Conservation (phyloP, 208 protist species). For the Crithidia fasciculata region DNA sequence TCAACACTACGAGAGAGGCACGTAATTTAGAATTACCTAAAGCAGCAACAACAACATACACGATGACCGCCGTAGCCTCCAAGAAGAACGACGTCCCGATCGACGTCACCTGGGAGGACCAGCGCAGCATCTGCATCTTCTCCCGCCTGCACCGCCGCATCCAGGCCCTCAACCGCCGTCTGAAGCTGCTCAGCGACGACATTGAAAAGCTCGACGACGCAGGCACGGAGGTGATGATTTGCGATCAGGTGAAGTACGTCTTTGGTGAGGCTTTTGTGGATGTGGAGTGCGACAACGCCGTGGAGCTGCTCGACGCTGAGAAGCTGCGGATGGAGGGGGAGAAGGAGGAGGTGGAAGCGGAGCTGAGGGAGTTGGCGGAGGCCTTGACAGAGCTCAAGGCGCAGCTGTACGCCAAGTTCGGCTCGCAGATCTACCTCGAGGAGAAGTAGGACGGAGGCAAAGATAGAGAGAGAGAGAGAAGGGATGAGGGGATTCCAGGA, state of each 20-base stretch:
- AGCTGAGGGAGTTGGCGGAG: constrained; percentile 56
- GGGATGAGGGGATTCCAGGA: no score
- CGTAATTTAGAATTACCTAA: no score
- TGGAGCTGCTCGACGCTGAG: constrained; percentile 67
- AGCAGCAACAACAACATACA: no score
- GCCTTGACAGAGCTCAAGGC: constrained; percentile 85
- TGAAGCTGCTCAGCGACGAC: constrained; percentile 57
- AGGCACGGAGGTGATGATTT: constrained; percentile 61
- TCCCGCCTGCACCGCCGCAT: constrained; percentile 74
- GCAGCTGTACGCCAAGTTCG: constrained; percentile 89
- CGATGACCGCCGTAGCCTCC: constrained; percentile 9
- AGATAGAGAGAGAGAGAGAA: no score
- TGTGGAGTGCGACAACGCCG: constrained; percentile 63
- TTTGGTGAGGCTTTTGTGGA: constrained; percentile 90
- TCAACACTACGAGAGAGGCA: no score
- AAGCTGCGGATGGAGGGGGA: constrained; percentile 54
- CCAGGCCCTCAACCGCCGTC: constrained; percentile 55
- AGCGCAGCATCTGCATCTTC: constrained; percentile 88
- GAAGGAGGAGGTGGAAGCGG: constrained; percentile 52
- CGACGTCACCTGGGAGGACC: constrained; percentile 90
- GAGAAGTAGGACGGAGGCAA: constrained; percentile 51
- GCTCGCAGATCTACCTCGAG: constrained; percentile 90
- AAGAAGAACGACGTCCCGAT: constrained; percentile 67
- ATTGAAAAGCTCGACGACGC: constrained; percentile 78
- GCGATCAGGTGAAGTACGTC: constrained; percentile 79